Evolutionary conservation across 1,139 yeast genomes (phyloP).

Genomic region (Candida tetrigidarum): DNA sequence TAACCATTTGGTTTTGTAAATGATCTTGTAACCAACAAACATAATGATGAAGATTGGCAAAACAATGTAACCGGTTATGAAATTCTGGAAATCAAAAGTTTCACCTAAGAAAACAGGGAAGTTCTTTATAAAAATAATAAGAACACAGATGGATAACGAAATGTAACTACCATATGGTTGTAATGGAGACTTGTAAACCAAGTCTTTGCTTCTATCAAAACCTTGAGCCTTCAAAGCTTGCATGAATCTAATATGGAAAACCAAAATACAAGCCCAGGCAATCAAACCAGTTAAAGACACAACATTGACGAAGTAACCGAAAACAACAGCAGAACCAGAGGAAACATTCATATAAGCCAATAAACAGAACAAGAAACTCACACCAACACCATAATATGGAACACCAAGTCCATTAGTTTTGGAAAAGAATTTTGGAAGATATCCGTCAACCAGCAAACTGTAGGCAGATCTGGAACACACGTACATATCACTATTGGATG

Average conservation of each 20-base stretch:
- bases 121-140: constrained; percentile 71
- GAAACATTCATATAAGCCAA: constrained; percentile 67
- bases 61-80: constrained; percentile 80
- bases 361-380: constrained; percentile 51
- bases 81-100: constrained; percentile 52
- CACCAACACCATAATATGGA: constrained; percentile 41
- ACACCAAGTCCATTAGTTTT: constrained; percentile 43
- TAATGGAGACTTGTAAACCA: constrained; percentile 65
- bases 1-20: constrained; percentile 54
- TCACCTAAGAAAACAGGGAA: constrained; percentile 68
- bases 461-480: constrained; percentile 50
- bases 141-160: constrained; percentile 55
- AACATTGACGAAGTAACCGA: constrained; percentile 71
- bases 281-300: constrained; percentile 74
- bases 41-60: constrained; percentile 65
- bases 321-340: constrained; percentile 55
- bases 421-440: constrained; percentile 56
- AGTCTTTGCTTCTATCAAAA: constrained; percentile 30
- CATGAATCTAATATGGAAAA: constrained; percentile 66
- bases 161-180: constrained; percentile 69
- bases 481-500: constrained; percentile 54
- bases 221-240: constrained; percentile 72
- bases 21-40: constrained; percentile 61
- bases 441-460: constrained; percentile 50
- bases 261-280: constrained; percentile 69